Conservation (phyloP, 345 rosid genomes). For the Lumnitzera littorea region DNA sequence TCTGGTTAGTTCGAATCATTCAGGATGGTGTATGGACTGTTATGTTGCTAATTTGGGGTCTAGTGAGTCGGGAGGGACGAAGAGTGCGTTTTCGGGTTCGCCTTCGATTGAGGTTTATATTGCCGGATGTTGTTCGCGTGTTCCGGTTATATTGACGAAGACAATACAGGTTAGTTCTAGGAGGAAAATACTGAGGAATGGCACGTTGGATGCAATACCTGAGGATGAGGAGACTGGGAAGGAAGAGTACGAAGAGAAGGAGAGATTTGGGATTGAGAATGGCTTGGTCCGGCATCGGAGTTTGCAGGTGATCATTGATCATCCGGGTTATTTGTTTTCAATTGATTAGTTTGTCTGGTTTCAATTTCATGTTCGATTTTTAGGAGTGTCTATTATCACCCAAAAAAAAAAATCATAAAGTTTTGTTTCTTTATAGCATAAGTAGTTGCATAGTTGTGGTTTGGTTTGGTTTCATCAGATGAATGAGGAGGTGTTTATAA, state of each 20-base stretch:
- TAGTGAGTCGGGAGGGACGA: constrained; percentile 31
- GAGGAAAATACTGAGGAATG: constrained; percentile 47
- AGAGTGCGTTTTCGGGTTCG: constrained; percentile 55
- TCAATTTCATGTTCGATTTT: no score
- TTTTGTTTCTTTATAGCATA: no score
- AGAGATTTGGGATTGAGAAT: constrained; percentile 19
- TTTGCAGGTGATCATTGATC: constrained; percentile 34
- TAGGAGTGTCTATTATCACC: no score
- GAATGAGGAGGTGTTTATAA: no score
- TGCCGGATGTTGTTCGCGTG: constrained; percentile 79
- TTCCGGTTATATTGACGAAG: constrained; percentile 82
- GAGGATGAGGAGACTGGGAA: constrained; percentile 76
- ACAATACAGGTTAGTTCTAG: constrained; percentile 62
- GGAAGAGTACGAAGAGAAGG: constrained; percentile 19
- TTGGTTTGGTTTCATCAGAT: no score
- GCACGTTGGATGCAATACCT: constrained; percentile 66
- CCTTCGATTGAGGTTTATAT: constrained; percentile 82
- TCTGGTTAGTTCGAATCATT: constrained; percentile 25
- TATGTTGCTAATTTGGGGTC: constrained; percentile 36
- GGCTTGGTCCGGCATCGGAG: constrained; percentile 35
- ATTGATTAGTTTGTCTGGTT: no score
- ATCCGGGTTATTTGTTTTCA: no score
- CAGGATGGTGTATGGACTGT: constrained; percentile 84
- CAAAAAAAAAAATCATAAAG: no score
- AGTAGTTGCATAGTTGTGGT: no score